phyloP scores from a whole-genome alignment of 345 rosid genomes.

The Excoecaria agallocha region DNA sequence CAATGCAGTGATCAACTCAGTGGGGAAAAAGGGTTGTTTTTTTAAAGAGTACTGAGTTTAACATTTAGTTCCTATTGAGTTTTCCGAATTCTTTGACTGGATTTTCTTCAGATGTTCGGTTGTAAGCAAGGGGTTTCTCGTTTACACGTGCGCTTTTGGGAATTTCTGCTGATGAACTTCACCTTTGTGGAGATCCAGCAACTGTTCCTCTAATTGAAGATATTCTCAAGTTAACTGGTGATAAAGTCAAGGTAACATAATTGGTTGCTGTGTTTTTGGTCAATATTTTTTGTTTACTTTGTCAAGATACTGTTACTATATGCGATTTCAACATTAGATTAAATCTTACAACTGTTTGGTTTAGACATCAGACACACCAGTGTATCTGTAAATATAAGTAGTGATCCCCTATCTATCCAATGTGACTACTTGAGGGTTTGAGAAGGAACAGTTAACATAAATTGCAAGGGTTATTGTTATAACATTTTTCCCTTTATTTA shows the following conservation, averaged over 20 bases:
- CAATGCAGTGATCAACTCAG: not conserved
- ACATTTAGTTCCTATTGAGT: not conserved
- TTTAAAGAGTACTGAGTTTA: not conserved
- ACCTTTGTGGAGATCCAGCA: slow-evolving; percentile 94
- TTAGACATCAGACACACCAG: not conserved
- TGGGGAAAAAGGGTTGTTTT: not conserved
- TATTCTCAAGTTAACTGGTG: slow-evolving; percentile 74
- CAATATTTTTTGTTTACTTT: not conserved
- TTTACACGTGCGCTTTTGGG: slow-evolving; percentile 93
- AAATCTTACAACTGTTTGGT: not conserved
- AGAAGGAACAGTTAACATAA: not conserved
- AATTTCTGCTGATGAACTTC: slow-evolving; percentile 79
- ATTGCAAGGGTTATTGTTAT: not conserved
- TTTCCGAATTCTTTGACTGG: not conserved
- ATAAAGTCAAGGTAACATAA: slow-evolving; percentile 60
- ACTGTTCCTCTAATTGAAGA: slow-evolving; percentile 77
- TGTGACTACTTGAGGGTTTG: not conserved
- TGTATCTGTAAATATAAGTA: not conserved
- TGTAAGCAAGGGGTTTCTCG: slow-evolving; percentile 79
- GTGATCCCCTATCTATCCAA: not conserved
- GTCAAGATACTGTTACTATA: not conserved
- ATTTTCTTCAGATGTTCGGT: slow-evolving; percentile 67
- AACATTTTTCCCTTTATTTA: not conserved
- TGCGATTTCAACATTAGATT: not conserved
- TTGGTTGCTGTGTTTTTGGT: slow-evolving; percentile 3